Conservation (phyloP, 768 basidiomycete species). For the Leccinum arenicola region DNA sequence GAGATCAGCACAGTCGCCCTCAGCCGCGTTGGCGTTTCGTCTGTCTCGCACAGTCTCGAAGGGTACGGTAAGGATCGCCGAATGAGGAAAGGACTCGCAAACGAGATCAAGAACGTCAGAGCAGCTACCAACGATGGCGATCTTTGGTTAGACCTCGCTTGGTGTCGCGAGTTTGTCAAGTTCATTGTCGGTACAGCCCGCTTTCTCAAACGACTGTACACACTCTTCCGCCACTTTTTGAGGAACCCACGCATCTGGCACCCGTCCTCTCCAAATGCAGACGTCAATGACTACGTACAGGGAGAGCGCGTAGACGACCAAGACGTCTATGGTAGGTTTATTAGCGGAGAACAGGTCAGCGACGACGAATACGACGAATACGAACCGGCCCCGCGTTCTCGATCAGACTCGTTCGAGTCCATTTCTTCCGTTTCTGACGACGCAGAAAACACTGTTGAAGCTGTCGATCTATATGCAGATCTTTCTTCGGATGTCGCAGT, state of each 20-base stretch:
- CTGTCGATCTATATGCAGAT: slow-evolving; percentile 52
- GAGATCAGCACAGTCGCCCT: slow-evolving; percentile 39
- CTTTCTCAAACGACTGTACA: slow-evolving; percentile 24
- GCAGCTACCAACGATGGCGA: slow-evolving; percentile 34
- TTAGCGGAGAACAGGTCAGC: slow-evolving; percentile 54
- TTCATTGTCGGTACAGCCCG: slow-evolving; percentile 32
- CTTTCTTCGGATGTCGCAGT: slow-evolving; percentile 37
- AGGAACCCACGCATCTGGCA: slow-evolving; percentile 13
- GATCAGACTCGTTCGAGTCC: slow-evolving; percentile 19
- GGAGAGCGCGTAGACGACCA: slow-evolving; percentile 28
- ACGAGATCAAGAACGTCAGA: slow-evolving; percentile 49
- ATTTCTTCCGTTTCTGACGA: slow-evolving; percentile 26
- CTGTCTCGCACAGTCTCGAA: slow-evolving; percentile 30
- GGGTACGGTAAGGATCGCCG: slow-evolving; percentile 22
- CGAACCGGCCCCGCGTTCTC: slow-evolving; percentile 22
- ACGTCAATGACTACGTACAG: slow-evolving; percentile 9
- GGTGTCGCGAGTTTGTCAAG: slow-evolving; percentile 38
- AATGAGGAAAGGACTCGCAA: slow-evolving; percentile 40
- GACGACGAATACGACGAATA: slow-evolving; percentile 49
- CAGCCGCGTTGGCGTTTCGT: slow-evolving; percentile 41
- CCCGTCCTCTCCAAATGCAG: slow-evolving; percentile 4
- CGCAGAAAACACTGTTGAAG: slow-evolving; percentile 39
- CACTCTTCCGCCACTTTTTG: slow-evolving; percentile 17
- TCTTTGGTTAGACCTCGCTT: slow-evolving; percentile 39
- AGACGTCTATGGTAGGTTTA: slow-evolving; percentile 53